These are phyloP conservation scores for Cutaneotrichosporon sp. DNA, from an alignment of 1,284 basidiomycete species.

Conservation along the genomic window DNA sequence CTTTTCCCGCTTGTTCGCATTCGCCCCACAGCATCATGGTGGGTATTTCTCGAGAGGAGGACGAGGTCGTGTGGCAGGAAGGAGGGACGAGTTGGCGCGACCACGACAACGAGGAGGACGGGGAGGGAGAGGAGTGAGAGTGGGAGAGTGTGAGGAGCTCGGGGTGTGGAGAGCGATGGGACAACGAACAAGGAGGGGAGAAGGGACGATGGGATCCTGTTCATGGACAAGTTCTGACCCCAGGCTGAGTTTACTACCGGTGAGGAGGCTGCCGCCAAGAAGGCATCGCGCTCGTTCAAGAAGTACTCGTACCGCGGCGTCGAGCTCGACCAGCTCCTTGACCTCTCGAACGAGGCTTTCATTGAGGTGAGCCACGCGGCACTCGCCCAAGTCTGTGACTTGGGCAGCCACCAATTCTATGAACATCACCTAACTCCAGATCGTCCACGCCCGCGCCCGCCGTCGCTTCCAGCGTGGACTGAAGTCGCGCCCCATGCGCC, in stretches of 20 bases:
- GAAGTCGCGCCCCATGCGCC: conserved; percentile 95
- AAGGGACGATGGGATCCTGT: too few species aligned
- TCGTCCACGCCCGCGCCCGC: conserved; percentile 97
- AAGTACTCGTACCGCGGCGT: conserved; percentile 98
- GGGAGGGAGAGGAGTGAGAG: background rate
- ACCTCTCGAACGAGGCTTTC: conserved; percentile 88
- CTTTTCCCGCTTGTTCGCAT: background rate
- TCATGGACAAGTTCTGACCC: background rate
- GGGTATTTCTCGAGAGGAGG: background rate
- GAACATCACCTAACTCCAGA: conserved; percentile 55
- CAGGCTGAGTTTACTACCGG: conserved; percentile 67
- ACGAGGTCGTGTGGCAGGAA: background rate
- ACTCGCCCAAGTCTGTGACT: background rate
- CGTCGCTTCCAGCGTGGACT: conserved; percentile 98
- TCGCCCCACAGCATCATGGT: conserved; percentile 7
- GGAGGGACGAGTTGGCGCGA: too few species aligned
- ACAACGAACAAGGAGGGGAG: background rate
- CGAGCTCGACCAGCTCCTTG: conserved; percentile 94
- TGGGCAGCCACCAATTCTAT: too few species aligned
- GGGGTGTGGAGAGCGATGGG: background rate
- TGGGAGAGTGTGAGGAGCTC: background rate
- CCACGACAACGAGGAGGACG: background rate
- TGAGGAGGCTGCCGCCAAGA: conserved; percentile 82
- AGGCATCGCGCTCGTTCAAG: conserved; percentile 97
- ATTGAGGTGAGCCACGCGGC: conserved; percentile 48